Base-by-base conservation (phyloP, 352 stramenopile genomes). In the Globisporangium spiculum region DNA sequence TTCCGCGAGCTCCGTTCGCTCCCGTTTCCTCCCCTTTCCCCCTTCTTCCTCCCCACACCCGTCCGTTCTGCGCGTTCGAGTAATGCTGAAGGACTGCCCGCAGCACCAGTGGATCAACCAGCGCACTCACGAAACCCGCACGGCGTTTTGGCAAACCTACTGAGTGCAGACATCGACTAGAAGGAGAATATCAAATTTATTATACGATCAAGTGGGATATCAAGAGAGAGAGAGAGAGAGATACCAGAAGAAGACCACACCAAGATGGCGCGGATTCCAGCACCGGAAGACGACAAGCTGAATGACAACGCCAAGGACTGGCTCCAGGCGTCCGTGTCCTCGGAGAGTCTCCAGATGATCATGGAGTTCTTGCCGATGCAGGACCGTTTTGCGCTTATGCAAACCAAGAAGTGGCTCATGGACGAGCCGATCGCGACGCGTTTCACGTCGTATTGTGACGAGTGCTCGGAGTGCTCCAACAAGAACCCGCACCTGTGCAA, bases 71-170 rank as follows among this genome's bases (percentile, higher is more conserved):
- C 27, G 10, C 60, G 6, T 48, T 60, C 65, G 32, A 64, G 65
- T 44, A 64, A 96, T 96, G 88, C 88, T 96, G 58, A 94, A 94
- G 82, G 80, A 94, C 77, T 96, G 88, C 67, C 88, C 88, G 67
- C 88, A 96, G 83, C 88, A 96, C 75, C 88, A 96, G 86, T 96
- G 86, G 85, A 93, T 96, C 74, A 90, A 78, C 76, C 85, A 92
- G 73, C 88, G 88, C 80, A 91, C 85, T 73, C 86, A 93, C 86
- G 88, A 96, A 80, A 94, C 85, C 75, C 87, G 84, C 75, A 86
- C 79, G 62, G 76, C 79, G 60, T 84, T 92, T 72, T 84, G 76
- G 79, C 78, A 83, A 77, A 76, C 76, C 16, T 71, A 87, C 60
- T 93, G 83, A 88, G 60, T 46, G 32, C 46, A 63, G 53, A 14